Conservation (phyloP, 345 rosid genomes). For the Pistacia vera region DNA sequence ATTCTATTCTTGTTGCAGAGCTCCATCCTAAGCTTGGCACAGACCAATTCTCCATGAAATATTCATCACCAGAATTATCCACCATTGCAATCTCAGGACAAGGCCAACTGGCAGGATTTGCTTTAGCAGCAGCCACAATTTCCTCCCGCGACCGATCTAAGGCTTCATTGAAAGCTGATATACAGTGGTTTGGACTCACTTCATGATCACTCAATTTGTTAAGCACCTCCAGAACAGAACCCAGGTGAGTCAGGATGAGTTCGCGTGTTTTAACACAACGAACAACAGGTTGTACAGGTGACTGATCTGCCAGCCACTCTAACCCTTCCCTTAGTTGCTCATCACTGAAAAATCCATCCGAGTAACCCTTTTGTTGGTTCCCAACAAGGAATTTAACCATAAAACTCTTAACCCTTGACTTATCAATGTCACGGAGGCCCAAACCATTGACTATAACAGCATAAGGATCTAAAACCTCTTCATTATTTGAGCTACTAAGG, state of each 20-base stretch:
- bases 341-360: constrained; percentile 72
- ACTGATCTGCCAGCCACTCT: constrained; percentile 76
- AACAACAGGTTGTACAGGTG: constrained; percentile 76
- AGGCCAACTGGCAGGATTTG: constrained; percentile 73
- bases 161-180: constrained; percentile 80
- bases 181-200: constrained; percentile 61
- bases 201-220: constrained; percentile 47
- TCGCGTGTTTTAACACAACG: constrained; percentile 50
- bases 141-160: constrained; percentile 55
- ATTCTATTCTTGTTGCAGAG: constrained; percentile 43
- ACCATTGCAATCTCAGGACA: constrained; percentile 70
- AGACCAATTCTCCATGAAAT: constrained; percentile 42
- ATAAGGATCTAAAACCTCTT: constrained; percentile 43
- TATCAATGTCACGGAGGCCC: constrained; percentile 69
- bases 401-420: constrained; percentile 58
- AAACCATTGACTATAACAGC: constrained; percentile 43
- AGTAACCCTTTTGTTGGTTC: constrained; percentile 34
- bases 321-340: constrained; percentile 68
- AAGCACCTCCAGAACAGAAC: constrained; percentile 48
- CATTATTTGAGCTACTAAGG: constrained; percentile 48
- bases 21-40: constrained; percentile 82
- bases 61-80: constrained; percentile 42
- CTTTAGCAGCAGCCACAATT: constrained; percentile 59
- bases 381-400: constrained; percentile 58
- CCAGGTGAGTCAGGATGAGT: constrained; percentile 59